Conservation (phyloP, 108 stramenopile species). For the Seminavis robusta region DNA sequence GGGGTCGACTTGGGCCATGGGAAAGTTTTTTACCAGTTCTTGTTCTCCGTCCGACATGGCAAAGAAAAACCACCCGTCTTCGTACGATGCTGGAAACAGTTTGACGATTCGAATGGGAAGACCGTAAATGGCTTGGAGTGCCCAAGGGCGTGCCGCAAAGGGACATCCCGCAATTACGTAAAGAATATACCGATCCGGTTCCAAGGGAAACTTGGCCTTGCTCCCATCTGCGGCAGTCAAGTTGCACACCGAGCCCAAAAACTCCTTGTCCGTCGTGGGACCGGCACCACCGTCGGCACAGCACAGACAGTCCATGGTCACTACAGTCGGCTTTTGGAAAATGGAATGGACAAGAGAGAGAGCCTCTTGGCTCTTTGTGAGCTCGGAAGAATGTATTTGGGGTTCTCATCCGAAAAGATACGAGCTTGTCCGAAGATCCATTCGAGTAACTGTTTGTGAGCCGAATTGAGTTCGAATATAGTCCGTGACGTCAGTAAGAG, state of each 20-base stretch:
- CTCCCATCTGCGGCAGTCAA: neutral
- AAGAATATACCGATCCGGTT: neutral
- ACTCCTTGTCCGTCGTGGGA: neutral
- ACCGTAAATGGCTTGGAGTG: conserved; percentile 6
- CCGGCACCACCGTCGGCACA: conserved; percentile 9
- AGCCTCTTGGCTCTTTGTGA: too few species aligned
- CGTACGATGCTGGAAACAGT: conserved; percentile 8
- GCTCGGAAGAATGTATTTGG: too few species aligned
- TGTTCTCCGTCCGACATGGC: conserved; percentile 7
- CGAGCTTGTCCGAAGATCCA: too few species aligned
- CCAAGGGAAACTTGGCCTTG: conserved; percentile 3
- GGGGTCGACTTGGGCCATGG: neutral
- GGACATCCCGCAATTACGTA: conserved; percentile 6
- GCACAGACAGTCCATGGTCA: conserved; percentile 9
- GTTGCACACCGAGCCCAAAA: conserved; percentile 2
- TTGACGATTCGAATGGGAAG: conserved; percentile 5
- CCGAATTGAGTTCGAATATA: too few species aligned
- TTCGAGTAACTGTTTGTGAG: too few species aligned
- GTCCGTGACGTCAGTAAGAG: too few species aligned
- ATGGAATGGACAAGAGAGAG: too few species aligned
- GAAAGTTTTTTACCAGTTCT: neutral
- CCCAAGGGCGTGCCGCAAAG: conserved; percentile 13
- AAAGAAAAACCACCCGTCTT: conserved; percentile 13
- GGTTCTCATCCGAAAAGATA: too few species aligned
- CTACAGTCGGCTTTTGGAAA: too few species aligned